These are phyloP conservation scores for Melampsora americana DNA, from an alignment of 1,284 basidiomycete species.

Conservation along the genomic window DNA sequence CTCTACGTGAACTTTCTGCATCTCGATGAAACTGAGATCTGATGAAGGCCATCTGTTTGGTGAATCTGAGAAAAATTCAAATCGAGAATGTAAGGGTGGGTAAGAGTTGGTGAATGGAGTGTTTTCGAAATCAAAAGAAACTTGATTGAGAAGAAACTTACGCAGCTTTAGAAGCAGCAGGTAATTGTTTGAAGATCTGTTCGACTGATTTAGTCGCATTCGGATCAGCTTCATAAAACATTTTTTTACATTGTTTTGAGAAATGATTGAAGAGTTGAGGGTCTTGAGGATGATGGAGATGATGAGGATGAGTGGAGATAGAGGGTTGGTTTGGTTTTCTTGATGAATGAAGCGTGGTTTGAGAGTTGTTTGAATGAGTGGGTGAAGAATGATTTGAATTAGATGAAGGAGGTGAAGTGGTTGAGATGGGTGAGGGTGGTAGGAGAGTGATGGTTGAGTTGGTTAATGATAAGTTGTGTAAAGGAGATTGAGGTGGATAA, in stretches of 20 bases:
- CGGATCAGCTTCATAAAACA: slow-evolving; percentile 31
- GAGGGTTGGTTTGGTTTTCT: background rate
- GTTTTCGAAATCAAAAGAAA: no score
- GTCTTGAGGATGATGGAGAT: background rate
- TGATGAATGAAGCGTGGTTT: no score
- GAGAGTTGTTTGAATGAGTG: background rate
- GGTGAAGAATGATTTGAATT: background rate
- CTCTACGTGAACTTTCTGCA: slow-evolving; percentile 30
- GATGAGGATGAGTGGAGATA: background rate
- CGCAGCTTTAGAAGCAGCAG: slow-evolving; percentile 27
- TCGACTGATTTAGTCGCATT: slow-evolving; percentile 31
- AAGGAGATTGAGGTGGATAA: no score
- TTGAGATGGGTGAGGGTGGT: no score
- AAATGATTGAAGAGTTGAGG: slow-evolving; percentile 1
- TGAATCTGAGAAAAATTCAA: slow-evolving; percentile 21
- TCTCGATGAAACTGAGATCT: slow-evolving; percentile 31
- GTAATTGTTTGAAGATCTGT: slow-evolving; percentile 30
- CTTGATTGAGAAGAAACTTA: no score
- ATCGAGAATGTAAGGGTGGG: no score
- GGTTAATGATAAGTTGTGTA: no score
- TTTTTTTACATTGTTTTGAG: slow-evolving; percentile 22
- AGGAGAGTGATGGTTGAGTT: no score
- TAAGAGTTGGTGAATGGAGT: no score
- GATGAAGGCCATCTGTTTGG: slow-evolving; percentile 35
- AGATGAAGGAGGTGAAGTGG: slow-evolving; percentile 13